Conservation (phyloP, 73 alveolate species). For the Tetrahymena malaccensis region DNA sequence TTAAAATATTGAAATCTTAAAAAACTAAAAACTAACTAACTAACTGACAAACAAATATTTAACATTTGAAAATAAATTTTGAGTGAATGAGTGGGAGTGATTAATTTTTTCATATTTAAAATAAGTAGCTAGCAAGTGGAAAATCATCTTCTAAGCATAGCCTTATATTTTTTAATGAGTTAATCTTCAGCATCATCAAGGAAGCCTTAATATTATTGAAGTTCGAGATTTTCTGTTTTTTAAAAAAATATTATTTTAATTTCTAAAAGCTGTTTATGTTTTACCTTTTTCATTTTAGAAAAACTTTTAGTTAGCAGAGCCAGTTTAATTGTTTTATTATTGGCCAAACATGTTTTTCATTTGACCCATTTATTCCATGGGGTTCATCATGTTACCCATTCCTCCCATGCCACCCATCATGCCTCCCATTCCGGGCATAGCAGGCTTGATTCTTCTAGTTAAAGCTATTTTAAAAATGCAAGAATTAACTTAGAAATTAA, state of each 20-base stretch:
- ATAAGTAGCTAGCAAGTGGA: background rate
- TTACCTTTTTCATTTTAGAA: background rate
- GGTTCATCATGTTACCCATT: background rate
- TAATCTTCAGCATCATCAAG: background rate
- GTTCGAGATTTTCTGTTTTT: background rate
- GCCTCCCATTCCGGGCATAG: background rate
- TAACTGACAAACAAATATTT: background rate
- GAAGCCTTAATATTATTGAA: background rate
- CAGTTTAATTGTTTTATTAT: background rate
- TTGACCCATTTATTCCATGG: background rate
- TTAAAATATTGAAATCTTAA: too few relatives aligned
- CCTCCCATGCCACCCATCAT: background rate
- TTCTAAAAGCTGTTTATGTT: background rate
- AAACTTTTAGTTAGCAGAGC: background rate
- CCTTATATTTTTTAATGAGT: background rate
- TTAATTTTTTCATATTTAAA: background rate
- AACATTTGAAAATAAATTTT: background rate
- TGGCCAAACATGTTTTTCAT: background rate
- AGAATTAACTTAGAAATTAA: background rate
- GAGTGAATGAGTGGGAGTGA: background rate
- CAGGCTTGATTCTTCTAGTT: background rate
- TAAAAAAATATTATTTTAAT: background rate
- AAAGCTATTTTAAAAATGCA: background rate
- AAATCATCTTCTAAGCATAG: background rate
- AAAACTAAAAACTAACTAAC: too few relatives aligned